Evolutionary conservation across 441 rosid genomes (phyloP).

Genomic region (Pelargonium cotyledonis): DNA sequence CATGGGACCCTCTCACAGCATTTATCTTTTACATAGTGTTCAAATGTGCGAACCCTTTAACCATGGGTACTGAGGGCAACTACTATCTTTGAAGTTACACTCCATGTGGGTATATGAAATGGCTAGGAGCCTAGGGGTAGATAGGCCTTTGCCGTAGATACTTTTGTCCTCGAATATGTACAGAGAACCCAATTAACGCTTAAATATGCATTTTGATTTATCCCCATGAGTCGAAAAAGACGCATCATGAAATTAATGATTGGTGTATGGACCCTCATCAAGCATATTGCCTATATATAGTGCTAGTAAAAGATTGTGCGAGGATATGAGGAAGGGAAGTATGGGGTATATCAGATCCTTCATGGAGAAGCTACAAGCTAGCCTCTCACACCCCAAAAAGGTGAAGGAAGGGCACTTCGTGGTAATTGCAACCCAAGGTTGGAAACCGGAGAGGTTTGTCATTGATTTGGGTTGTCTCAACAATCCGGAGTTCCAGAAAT

Average conservation of each 20-base stretch:
- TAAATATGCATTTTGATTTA: not conserved
- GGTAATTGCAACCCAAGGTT: constrained; percentile 37
- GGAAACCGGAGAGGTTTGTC: constrained; percentile 24
- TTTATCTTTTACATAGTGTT: not conserved
- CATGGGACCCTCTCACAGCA: constrained; percentile 9
- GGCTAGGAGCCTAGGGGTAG: not conserved
- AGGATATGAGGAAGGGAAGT: constrained; percentile 9
- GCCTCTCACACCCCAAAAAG: constrained; percentile 9
- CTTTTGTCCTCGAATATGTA: not conserved
- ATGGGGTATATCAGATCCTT: constrained; percentile 12
- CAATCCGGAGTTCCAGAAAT: constrained; percentile 29
- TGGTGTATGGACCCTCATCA: not conserved
- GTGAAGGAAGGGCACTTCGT: constrained; percentile 38
- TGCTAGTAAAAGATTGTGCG: constrained; percentile 9
- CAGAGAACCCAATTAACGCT: not conserved
- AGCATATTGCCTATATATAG: not conserved
- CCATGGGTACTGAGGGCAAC: not conserved
- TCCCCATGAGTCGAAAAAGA: not conserved
- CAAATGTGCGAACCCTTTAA: not conserved
- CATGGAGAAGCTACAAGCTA: constrained; percentile 17
- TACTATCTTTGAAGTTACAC: not conserved
- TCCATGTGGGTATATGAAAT: not conserved
- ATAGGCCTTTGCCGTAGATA: not conserved
- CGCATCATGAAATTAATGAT: not conserved
- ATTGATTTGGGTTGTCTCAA: constrained; percentile 24